Evolutionary conservation across 202 grass and related monocot species (phyloP).

Genomic region (Musa balbisiana): DNA sequence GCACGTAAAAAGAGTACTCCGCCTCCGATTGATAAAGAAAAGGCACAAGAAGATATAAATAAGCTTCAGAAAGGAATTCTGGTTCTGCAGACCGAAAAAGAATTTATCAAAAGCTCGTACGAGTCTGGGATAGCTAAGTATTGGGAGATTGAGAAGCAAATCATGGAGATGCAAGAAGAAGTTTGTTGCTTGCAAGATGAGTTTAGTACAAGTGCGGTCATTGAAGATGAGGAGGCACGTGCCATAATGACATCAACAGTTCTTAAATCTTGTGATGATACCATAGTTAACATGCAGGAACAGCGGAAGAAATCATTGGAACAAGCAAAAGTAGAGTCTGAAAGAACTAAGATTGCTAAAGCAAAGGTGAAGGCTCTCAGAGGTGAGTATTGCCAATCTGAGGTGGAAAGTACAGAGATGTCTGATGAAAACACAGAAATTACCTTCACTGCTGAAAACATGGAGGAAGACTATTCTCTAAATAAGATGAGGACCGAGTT

Average conservation of each 20-base stretch:
- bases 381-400: neutral
- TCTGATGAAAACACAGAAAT: neutral
- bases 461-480: conserved; percentile 3
- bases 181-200: conserved; percentile 2
- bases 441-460: neutral
- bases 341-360: neutral
- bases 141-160: conserved; percentile 17
- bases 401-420: neutral
- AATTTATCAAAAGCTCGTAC: conserved; percentile 13
- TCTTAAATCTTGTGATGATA: conserved; percentile 9
- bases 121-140: conserved; percentile 14
- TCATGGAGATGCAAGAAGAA: conserved; percentile 17
- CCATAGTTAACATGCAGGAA: neutral
- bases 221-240: conserved; percentile 10
- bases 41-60: conserved; percentile 6
- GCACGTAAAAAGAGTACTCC: neutral
- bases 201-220: neutral
- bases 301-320: conserved; percentile 1
- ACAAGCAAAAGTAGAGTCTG: neutral
- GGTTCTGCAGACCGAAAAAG: conserved; percentile 14
- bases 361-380: conserved; percentile 4
- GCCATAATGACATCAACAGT: conserved; percentile 3
- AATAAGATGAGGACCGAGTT: neutral
- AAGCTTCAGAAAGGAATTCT: conserved; percentile 18
- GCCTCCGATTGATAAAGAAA: neutral